Conservation (phyloP, 2,329 filamentous ascomycete species). For the Trichoderma brevicompactum region DNA sequence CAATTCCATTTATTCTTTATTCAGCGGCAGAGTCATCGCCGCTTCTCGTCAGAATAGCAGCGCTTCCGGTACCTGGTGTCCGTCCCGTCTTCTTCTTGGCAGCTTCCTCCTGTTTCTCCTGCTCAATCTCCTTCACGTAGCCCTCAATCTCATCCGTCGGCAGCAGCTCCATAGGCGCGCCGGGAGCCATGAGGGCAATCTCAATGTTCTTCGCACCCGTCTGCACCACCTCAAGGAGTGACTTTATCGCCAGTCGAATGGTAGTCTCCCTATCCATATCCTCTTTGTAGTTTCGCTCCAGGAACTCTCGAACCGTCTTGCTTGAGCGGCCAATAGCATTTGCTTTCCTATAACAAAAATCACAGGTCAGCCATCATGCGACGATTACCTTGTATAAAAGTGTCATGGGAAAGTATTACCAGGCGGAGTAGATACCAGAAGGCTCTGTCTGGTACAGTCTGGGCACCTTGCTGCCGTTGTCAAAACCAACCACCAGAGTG, state of each 20-base stretch:
- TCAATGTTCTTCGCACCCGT: slow-evolving; percentile 99
- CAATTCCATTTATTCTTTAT: slow-evolving; percentile 35
- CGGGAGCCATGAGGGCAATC: slow-evolving; percentile 96
- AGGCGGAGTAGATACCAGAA: slow-evolving; percentile 98
- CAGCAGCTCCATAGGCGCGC: slow-evolving; percentile 89
- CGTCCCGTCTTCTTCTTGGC: slow-evolving; percentile 92
- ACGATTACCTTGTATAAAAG: background rate
- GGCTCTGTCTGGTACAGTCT: slow-evolving; percentile 97
- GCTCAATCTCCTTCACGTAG: slow-evolving; percentile 98
- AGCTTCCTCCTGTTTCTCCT: slow-evolving; percentile 98
- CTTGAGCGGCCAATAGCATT: slow-evolving; percentile 98
- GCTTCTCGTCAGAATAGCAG: slow-evolving; percentile 74
- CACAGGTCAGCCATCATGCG: slow-evolving; percentile 26
- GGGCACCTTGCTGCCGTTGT: slow-evolving; percentile 86
- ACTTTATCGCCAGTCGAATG: slow-evolving; percentile 97
- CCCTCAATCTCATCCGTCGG: slow-evolving; percentile 94
- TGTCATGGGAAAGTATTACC: slow-evolving; percentile 60
- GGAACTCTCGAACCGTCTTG: slow-evolving; percentile 98
- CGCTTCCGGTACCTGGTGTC: slow-evolving; percentile 69
- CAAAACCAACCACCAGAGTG: slow-evolving; percentile 97
- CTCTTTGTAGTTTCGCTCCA: slow-evolving; percentile 98
- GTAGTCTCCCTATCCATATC: slow-evolving; percentile 96
- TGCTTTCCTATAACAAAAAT: slow-evolving; percentile 74
- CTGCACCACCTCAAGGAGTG: slow-evolving; percentile 94
- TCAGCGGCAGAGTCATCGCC: slow-evolving; percentile 48